Evolutionary conservation across 2,329 filamentous ascomycete species (phyloP), one percentile per base, ranked within the genome.

Genomic region (Ceratocystis cacaofunesta): DNA sequence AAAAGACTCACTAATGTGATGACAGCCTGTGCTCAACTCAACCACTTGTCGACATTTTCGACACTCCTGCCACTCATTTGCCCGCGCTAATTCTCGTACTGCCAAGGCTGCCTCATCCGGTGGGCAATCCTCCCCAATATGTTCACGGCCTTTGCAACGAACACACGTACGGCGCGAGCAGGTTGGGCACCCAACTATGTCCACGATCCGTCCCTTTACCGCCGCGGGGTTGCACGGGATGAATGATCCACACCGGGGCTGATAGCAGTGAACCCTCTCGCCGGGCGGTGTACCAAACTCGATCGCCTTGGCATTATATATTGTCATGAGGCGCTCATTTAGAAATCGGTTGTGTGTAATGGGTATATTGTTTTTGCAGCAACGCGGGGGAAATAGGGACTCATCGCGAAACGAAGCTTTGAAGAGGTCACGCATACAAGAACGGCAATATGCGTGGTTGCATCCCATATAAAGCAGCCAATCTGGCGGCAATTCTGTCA

Each of bases 1-100:
- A 46, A 28, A 4, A 4, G 5, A 78, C 79, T 70, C 69, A 85
- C 82, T 81, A 2, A 85, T 85, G 63, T 85, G 82, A 62, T 80
- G 75, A 67, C 83, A 85, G 1, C 83, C 82, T 0, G 44, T n/a
- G 0, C 70, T 36, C 0, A 82, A 71, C 71, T 84, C 80, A 0
- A 85, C 75, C 12, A 85, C 43, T 0, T 73, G 67, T 1, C 68
- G 69, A 68, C 83, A 85, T 0, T 68, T 65, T 3, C 70, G 71
- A 66, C 83, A 85, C 1, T 77, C 73, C 70, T 81, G 77, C 82
- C 82, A 85, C 0, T 76, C 75, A 3, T 79, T 71, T 2, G 74
- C 67, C 0, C 68, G 65, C 0, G 79, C 81, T 0, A 78, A 60
- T 0, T 70, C 65, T 0, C 82, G 68, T 0, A 82, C 65, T 44